Conservation (phyloP, 2,329 filamentous ascomycete genomes). For the Botrytis porri region DNA sequence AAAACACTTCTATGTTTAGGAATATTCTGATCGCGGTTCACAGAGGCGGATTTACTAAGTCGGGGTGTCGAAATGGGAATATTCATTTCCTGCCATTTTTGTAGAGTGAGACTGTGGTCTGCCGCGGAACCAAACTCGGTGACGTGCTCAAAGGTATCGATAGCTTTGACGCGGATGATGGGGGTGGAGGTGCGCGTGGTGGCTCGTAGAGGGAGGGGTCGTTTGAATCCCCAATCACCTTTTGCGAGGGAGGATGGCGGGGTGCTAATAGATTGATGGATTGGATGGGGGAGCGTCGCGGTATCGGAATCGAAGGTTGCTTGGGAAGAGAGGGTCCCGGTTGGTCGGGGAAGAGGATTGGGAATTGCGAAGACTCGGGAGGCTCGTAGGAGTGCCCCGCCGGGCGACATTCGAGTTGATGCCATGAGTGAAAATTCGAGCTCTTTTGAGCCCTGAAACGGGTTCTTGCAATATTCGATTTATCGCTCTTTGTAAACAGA, state of each 20-base stretch:
- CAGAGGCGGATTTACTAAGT: background rate
- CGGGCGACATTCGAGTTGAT: conserved; percentile 51
- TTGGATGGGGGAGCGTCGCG: conserved; percentile 76
- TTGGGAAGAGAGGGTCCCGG: conserved; percentile 47
- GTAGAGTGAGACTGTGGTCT: conserved; percentile 75
- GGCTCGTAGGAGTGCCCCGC: conserved; percentile 70
- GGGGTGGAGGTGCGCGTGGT: conserved; percentile 72
- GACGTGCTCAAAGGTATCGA: conserved; percentile 83
- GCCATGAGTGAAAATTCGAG: conserved; percentile 31
- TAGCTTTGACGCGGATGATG: conserved; percentile 68
- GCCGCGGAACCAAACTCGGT: conserved; percentile 84
- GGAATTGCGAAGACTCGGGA: conserved; percentile 91
- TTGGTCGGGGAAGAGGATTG: conserved; percentile 64
- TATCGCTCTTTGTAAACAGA: background rate
- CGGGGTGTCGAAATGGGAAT: conserved; percentile 62
- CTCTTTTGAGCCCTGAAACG: conserved; percentile 9
- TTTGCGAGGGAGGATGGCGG: conserved; percentile 66
- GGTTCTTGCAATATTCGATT: background rate
- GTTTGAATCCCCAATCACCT: conserved; percentile 93
- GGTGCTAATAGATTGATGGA: conserved; percentile 76
- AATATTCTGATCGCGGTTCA: background rate
- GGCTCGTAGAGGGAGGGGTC: conserved; percentile 72
- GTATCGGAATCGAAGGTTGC: conserved; percentile 57
- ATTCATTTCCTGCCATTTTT: conserved; percentile 82
- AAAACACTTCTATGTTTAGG: conserved; percentile 50